A percentile compares a stretch with the other conserved stretches of the same genome.
phyloP scores from a whole-genome alignment of 148 eudicot species.

The Silene conica region DNA sequence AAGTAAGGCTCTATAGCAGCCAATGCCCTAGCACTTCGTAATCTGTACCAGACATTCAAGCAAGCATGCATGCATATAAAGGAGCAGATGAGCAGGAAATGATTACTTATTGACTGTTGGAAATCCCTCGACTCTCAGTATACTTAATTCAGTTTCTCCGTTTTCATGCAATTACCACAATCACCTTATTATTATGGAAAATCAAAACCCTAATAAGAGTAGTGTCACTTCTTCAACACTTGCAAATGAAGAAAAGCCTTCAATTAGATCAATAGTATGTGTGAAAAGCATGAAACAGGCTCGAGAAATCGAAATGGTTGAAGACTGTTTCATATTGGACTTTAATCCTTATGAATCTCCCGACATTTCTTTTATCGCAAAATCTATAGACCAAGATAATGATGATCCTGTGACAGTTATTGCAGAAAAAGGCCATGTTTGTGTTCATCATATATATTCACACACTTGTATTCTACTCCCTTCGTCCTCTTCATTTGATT shows the following conservation, averaged over 20 bases:
- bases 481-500: too few relatives aligned
- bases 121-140: background rate
- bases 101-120: background rate
- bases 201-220: too few relatives aligned
- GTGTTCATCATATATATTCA: background rate
- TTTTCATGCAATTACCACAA: background rate
- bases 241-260: slow-evolving; percentile 17
- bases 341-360: slow-evolving; percentile 25
- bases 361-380: slow-evolving; percentile 1
- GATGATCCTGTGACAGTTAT: slow-evolving; percentile 25
- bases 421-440: slow-evolving; percentile 43
- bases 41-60: background rate
- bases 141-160: background rate
- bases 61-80: too few relatives aligned
- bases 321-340: slow-evolving; percentile 60
- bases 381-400: slow-evolving; percentile 5
- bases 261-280: slow-evolving; percentile 28
- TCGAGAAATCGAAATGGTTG: slow-evolving; percentile 28
- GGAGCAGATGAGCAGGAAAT: background rate
- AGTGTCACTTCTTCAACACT: background rate
- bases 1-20: background rate
- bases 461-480: background rate
- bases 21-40: background rate
- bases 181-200: background rate
- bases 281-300: slow-evolving; percentile 22